Percentiles rank a stretch among this genome's conserved stretches.
These are phyloP conservation scores for Viola pubescens DNA, from an alignment of 441 rosid genomes.

Conservation along the genomic window DNA sequence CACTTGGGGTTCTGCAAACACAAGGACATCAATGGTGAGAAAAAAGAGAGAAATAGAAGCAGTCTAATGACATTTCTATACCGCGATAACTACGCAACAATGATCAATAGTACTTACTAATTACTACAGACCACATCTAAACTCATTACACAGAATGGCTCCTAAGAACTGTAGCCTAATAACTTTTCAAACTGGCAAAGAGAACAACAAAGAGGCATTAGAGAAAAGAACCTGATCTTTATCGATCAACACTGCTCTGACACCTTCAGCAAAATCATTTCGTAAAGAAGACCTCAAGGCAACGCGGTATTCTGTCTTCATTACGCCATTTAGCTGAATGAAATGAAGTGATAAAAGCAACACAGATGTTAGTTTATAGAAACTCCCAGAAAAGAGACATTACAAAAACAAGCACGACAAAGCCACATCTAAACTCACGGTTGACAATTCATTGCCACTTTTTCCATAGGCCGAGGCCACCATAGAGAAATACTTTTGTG, in stretches of 20 bases:
- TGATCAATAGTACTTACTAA: too few species aligned
- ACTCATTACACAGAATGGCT: too few species aligned
- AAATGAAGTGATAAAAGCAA: constrained; percentile 11
- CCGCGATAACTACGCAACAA: too few species aligned
- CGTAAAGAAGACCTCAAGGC: constrained; percentile 69
- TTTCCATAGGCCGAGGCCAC: constrained; percentile 61
- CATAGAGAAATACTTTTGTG: constrained; percentile 53
- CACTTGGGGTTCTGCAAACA: constrained; percentile 77
- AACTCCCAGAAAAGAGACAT: not conserved
- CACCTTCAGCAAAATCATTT: constrained; percentile 82
- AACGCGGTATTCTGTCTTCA: constrained; percentile 80
- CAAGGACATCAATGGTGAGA: not conserved
- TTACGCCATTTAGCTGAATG: constrained; percentile 61
- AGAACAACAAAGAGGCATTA: not conserved
- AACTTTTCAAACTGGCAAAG: too few species aligned
- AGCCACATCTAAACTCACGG: constrained; percentile 36
- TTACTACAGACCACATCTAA: too few species aligned
- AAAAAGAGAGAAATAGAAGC: too few species aligned
- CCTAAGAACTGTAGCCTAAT: too few species aligned
- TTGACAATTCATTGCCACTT: constrained; percentile 41
- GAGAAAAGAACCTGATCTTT: constrained; percentile 70
- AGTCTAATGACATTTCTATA: too few species aligned
- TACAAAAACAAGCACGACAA: not conserved
- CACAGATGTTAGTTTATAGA: not conserved
- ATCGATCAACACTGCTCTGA: constrained; percentile 88